A percentile compares a stretch with the other conserved stretches of the same genome.
Evolutionary conservation across 495 filamentous ascomycete genomes (phyloP).

Genomic region (Penicillium waksmanii): DNA sequence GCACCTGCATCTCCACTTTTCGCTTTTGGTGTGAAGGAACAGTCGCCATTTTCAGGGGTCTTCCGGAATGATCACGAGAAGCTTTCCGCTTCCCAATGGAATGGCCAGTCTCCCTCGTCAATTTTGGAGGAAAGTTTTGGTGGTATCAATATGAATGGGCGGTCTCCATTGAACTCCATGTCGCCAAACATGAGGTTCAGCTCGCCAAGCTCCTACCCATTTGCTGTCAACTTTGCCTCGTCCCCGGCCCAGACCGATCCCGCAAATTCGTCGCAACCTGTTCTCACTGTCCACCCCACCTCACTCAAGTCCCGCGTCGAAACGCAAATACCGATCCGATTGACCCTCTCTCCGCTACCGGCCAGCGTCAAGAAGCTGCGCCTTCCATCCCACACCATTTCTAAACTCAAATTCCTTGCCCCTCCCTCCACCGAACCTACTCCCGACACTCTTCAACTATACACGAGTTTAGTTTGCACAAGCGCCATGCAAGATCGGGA

Average conservation of each 20-base stretch:
- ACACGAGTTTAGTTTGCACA: slow-evolving; percentile 81
- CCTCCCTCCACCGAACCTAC: slow-evolving; percentile 62
- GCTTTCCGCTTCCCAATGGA: slow-evolving; percentile 52
- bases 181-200: slow-evolving; percentile 40
- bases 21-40: slow-evolving; percentile 46
- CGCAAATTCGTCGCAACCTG: slow-evolving; percentile 35
- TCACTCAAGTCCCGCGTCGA: slow-evolving; percentile 88
- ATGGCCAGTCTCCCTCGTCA: slow-evolving; percentile 57
- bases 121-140: slow-evolving; percentile 50
- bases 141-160: slow-evolving; percentile 47
- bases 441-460: slow-evolving; percentile 78
- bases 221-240: slow-evolving; percentile 40
- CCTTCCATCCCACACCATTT: slow-evolving; percentile 84
- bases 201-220: slow-evolving; percentile 35
- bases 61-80: slow-evolving; percentile 46
- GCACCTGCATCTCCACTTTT: slow-evolving; percentile 37
- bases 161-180: slow-evolving; percentile 40
- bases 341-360: slow-evolving; percentile 75
- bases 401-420: slow-evolving; percentile 83
- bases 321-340: slow-evolving; percentile 84
- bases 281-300: slow-evolving; percentile 63
- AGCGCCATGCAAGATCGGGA: slow-evolving; percentile 85
- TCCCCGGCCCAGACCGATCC: slow-evolving; percentile 37
- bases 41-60: slow-evolving; percentile 50
- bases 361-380: slow-evolving; percentile 75